Evolutionary conservation across 2,329 filamentous ascomycete species (phyloP).

Genomic region (Penicillium sp.): DNA sequence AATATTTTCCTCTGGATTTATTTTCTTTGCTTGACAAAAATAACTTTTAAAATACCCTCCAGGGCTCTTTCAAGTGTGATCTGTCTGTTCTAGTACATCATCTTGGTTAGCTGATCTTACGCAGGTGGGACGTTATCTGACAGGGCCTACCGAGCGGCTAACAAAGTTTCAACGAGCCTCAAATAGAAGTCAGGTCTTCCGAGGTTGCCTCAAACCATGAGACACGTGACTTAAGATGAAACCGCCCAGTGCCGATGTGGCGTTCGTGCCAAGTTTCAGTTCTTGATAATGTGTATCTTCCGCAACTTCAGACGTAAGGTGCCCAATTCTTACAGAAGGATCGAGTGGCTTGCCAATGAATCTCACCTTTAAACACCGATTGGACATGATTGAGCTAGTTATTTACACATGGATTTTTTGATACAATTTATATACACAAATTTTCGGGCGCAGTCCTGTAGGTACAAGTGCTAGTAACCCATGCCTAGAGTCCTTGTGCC

Average conservation of each 20-base stretch:
- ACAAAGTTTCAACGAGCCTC: not conserved
- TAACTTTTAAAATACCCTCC: too few relatives aligned
- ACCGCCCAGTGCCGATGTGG: not conserved
- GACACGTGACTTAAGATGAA: not conserved
- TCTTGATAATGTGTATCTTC: not conserved
- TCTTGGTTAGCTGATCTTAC: too few relatives aligned
- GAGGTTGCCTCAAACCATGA: not conserved
- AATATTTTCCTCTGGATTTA: too few relatives aligned
- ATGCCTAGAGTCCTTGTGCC: not conserved
- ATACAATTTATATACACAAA: not conserved
- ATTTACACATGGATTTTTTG: not conserved
- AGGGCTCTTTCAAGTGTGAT: too few relatives aligned
- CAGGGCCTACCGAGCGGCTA: not conserved
- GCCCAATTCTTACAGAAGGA: not conserved
- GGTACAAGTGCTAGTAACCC: not conserved
- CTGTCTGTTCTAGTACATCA: too few relatives aligned
- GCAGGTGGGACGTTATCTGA: not conserved
- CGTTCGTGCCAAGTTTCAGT: not conserved
- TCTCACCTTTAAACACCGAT: not conserved
- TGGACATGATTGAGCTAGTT: not conserved
- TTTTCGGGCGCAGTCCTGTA: not conserved
- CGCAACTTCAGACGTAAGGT: not conserved
- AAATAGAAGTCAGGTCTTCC: not conserved
- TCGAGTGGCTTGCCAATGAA: not conserved
- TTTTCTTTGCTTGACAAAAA: too few relatives aligned